Base-by-base conservation (phyloP, 2,329 filamentous ascomycete species). In the Aspergillaceae sp. region DNA sequence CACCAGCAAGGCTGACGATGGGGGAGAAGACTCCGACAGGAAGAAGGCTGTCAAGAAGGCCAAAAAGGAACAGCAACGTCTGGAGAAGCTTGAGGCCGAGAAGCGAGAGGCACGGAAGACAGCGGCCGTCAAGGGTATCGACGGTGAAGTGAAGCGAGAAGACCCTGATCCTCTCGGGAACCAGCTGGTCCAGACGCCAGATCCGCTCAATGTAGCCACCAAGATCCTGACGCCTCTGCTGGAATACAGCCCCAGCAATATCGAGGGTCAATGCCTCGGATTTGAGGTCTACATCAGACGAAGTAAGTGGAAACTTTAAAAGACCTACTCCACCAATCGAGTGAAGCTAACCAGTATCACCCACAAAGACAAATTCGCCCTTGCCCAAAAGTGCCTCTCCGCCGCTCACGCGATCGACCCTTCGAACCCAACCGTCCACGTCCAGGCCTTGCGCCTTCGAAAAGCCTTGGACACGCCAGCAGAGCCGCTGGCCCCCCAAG, bases 11-110 rank as follows among this genome's bases (percentile, higher is more conserved):
- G 59, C 59, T 7, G 71, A 70, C 2, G 77, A 82, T 7, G 69
- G 69, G 11, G 62, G 70, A 48, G 72, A 76, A 38, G 69, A 80
- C 1, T 74, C 80, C 19, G 87, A 91, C 57, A 80, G 79, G 55
- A 94, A 91, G 73, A 94, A 91, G 74, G 87, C 86, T 0, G 76
- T 84, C 29, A 94, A 94, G 74, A 95, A 94, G 72, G 87, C 88
- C 0, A 87, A 84, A 69, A 92, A 87, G 64, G 87, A 91, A 57
- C 81, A 80, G 27, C 78, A 83, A 53, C 82, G 78, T 55, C 73
- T 84, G 32, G 86, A 90, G 65, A 83, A 87, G 59, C 84, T 87
- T 54, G 87, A 89, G 36, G 83, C 84, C 28, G 87, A 89, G 55
- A 87, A 87, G 73, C 84, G 84, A 53, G 89, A 94, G 53, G 87